Evolutionary conservation across 2,329 filamentous ascomycete genomes (phyloP).

Genomic region (Penicillium concentricum): DNA sequence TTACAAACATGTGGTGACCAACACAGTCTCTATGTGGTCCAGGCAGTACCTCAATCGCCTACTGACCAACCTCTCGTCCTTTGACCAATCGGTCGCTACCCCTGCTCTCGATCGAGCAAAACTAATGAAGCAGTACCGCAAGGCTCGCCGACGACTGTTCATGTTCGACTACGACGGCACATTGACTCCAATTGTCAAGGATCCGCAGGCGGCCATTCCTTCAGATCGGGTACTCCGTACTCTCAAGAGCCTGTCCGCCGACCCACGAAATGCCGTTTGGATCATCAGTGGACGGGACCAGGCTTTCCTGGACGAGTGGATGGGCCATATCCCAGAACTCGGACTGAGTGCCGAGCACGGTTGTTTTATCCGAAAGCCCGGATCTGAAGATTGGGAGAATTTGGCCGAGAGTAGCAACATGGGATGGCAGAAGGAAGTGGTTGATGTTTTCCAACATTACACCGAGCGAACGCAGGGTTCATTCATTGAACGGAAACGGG

Average conservation of each 20-base stretch:
- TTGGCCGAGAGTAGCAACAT: conserved; percentile 83
- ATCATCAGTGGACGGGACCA: conserved; percentile 96
- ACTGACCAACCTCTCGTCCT: conserved; percentile 74
- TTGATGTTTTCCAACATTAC: conserved; percentile 81
- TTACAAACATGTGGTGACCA: conserved; percentile 78
- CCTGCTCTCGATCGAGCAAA: conserved; percentile 75
- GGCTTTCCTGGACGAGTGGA: conserved; percentile 82
- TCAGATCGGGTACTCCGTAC: conserved; percentile 79
- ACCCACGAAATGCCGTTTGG: conserved; percentile 88
- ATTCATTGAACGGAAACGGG: conserved; percentile 91
- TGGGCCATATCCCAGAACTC: conserved; percentile 84
- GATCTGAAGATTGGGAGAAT: conserved; percentile 78
- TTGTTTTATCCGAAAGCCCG: conserved; percentile 85
- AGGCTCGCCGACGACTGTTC: conserved; percentile 77
- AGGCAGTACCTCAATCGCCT: conserved; percentile 75
- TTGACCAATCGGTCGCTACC: conserved; percentile 72
- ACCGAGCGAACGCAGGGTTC: conserved; percentile 84
- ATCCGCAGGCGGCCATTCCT: conserved; percentile 84
- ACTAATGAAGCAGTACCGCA: conserved; percentile 71
- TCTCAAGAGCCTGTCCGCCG: conserved; percentile 73
- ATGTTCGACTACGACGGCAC: conserved; percentile 99
- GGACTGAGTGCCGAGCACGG: conserved; percentile 98
- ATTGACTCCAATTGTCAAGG: conserved; percentile 88
- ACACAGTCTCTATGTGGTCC: conserved; percentile 86
- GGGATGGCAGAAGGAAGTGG: conserved; percentile 85